Percentiles rank a stretch among this genome's conserved stretches.
Conservation (phyloP, 2,329 filamentous ascomycete species). For the Lachnellula hyalina region DNA sequence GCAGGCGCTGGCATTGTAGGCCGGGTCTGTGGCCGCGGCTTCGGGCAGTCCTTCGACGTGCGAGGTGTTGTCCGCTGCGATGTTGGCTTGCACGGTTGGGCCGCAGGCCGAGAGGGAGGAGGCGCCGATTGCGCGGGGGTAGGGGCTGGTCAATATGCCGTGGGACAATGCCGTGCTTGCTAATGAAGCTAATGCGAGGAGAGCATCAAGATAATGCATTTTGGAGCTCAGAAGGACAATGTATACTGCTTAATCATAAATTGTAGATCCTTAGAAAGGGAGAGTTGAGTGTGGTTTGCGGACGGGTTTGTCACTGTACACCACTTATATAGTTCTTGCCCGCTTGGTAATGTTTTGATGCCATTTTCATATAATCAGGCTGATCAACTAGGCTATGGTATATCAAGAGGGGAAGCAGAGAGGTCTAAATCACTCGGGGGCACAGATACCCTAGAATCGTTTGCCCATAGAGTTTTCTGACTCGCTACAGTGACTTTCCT, state of each 20-base stretch:
- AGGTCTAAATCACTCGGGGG: neutral
- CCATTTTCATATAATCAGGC: neutral
- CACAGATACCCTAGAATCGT: too few species aligned
- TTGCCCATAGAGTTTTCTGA: too few species aligned
- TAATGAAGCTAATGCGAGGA: constrained; percentile 4
- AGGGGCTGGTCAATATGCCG: constrained; percentile 39
- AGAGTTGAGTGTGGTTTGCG: neutral
- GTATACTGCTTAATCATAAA: too few species aligned
- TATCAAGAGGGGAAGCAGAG: neutral
- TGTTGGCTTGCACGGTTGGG: constrained; percentile 33
- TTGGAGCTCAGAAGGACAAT: neutral
- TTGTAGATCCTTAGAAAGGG: neutral
- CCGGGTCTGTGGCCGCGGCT: constrained; percentile 32
- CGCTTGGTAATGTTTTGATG: neutral
- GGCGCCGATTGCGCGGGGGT: constrained; percentile 35
- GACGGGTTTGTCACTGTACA: neutral
- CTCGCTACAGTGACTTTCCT: too few species aligned
- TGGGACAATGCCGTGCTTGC: constrained; percentile 35
- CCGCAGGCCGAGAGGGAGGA: constrained; percentile 42
- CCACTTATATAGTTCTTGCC: neutral
- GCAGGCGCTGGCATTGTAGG: constrained; percentile 24
- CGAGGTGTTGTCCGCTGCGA: constrained; percentile 20
- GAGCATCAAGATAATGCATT: constrained; percentile 1
- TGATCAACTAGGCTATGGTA: neutral
- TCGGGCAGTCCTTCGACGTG: constrained; percentile 32